Evolutionary conservation across 306 rosid genomes (phyloP).

Genomic region (Morella rubra): DNA sequence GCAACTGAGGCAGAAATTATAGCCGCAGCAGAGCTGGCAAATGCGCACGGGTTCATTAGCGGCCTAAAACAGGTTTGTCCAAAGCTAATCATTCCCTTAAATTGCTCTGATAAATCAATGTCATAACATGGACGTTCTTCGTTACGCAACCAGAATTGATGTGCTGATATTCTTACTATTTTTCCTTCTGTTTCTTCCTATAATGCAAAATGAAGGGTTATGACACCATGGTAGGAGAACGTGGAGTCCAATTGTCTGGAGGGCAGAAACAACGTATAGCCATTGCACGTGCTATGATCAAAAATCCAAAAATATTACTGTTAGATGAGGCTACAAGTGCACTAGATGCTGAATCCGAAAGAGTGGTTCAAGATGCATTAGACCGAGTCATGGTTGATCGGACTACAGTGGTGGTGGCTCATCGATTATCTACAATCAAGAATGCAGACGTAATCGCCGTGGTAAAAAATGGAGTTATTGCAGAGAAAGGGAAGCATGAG

Average conservation of each 20-base stretch:
- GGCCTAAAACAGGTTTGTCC: constrained; percentile 51
- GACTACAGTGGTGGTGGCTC: neutral
- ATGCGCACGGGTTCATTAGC: constrained; percentile 61
- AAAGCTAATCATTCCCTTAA: no score
- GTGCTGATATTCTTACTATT: neutral
- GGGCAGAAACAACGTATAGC: constrained; percentile 71
- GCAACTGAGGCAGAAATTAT: no score
- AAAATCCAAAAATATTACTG: constrained; percentile 55
- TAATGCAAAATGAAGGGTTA: constrained; percentile 44
- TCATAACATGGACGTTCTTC: no score
- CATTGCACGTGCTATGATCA: constrained; percentile 58
- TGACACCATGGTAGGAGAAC: constrained; percentile 52
- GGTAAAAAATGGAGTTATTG: constrained; percentile 23
- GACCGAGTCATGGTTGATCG: constrained; percentile 45
- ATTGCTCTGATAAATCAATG: no score
- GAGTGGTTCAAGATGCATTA: constrained; percentile 64
- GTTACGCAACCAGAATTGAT: neutral
- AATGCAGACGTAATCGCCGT: neutral
- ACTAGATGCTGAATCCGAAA: constrained; percentile 70
- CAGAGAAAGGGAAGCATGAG: constrained; percentile 33
- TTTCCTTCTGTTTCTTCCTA: no score
- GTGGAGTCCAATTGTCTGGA: constrained; percentile 57
- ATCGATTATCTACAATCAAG: neutral
- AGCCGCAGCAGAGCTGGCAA: no score
- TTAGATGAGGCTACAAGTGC: constrained; percentile 79